A percentile compares a stretch with the other conserved stretches of the same genome.
phyloP scores from a whole-genome alignment of 129 eudicot genomes.

The Flaveria linearis region DNA sequence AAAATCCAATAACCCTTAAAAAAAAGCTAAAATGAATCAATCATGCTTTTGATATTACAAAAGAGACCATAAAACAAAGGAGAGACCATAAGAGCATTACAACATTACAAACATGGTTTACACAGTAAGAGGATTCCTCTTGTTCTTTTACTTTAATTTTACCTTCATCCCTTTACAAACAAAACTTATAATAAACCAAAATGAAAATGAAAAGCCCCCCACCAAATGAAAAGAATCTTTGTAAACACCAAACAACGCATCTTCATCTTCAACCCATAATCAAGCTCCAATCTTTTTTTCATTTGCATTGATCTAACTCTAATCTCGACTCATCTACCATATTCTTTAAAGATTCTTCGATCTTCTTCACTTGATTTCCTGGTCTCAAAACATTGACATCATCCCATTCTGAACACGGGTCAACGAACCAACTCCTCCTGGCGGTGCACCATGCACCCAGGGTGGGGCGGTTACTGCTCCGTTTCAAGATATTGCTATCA shows the following conservation, averaged over 20 bases:
- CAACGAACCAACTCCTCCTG: conserved; percentile 61
- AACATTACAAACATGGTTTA: conserved; percentile 32
- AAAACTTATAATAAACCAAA: conserved; percentile 26
- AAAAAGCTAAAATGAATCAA: conserved; percentile 10
- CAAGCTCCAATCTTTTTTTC: conserved; percentile 21
- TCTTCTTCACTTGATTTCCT: conserved; percentile 61
- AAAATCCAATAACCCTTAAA: too few relatives aligned
- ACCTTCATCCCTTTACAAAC: conserved; percentile 35
- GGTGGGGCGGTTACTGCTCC: conserved; percentile 58
- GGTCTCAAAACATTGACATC: conserved; percentile 85
- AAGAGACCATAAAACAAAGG: conserved; percentile 10
- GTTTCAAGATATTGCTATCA: conserved; percentile 69
- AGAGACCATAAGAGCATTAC: conserved; percentile 24
- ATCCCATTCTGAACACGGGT: conserved; percentile 92
- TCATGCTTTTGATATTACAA: conserved; percentile 27
- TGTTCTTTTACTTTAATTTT: conserved; percentile 13
- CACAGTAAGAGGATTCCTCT: conserved; percentile 36
- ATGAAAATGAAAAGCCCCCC: not conserved
- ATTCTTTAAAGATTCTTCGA: conserved; percentile 45
- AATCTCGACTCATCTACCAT: conserved; percentile 49
- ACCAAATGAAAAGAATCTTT: conserved; percentile 23
- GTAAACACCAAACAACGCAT: conserved; percentile 35
- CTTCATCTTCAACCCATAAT: conserved; percentile 31
- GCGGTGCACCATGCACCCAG: conserved; percentile 96
- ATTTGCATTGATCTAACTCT: conserved; percentile 63